Conservation (phyloP, 1,284 basidiomycete species). For the Ustilago loliicola region DNA sequence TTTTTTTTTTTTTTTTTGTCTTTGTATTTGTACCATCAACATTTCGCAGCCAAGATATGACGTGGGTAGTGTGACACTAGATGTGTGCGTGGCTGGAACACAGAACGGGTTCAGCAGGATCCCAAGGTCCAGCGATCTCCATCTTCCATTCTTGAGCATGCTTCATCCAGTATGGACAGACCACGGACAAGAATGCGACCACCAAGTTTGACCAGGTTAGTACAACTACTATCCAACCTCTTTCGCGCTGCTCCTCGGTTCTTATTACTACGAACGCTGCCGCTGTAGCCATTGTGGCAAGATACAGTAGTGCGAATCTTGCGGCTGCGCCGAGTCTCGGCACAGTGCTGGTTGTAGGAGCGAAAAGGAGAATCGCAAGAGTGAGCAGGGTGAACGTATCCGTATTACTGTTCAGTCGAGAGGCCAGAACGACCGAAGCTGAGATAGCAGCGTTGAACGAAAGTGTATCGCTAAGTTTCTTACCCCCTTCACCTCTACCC, state of each 20-base stretch:
- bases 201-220: constrained; percentile 20
- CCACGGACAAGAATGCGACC: constrained; percentile 38
- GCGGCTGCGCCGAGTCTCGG: neutral
- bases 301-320: constrained; percentile 7
- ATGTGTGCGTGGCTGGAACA: neutral
- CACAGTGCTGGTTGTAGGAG: constrained; percentile 15
- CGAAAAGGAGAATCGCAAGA: constrained; percentile 75
- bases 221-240: constrained; percentile 10
- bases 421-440: constrained; percentile 92
- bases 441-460: constrained; percentile 96
- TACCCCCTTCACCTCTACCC: constrained; percentile 11
- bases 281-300: neutral
- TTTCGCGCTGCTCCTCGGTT: neutral
- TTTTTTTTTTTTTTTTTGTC: too few species aligned
- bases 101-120: constrained; percentile 47
- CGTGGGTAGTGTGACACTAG: too few species aligned
- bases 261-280: neutral
- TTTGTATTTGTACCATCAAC: constrained; percentile 4
- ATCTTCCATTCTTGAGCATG: constrained; percentile 59
- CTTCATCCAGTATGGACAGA: constrained; percentile 61
- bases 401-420: constrained; percentile 83
- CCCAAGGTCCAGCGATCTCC: constrained; percentile 63
- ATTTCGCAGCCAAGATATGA: too few species aligned
- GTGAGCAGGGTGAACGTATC: constrained; percentile 91
- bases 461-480: constrained; percentile 74